Evolutionary conservation across 2,329 filamentous ascomycete species (phyloP).

Genomic region (Pseudogymnoascus destructans): DNA sequence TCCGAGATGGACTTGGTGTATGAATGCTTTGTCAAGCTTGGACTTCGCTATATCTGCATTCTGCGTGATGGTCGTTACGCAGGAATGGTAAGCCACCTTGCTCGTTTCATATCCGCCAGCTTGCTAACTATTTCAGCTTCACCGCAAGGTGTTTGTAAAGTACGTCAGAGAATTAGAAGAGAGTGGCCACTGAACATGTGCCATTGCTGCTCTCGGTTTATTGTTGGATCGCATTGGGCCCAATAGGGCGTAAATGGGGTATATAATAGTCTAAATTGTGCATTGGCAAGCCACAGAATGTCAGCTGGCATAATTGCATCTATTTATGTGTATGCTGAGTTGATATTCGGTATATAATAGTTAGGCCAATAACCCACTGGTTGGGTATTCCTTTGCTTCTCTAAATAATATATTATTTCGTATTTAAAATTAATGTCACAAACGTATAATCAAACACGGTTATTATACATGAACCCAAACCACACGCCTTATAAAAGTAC

Average conservation of each 20-base stretch:
- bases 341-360: not conserved
- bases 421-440: not conserved
- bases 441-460: not conserved
- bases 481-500: no score
- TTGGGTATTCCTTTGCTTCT: not conserved
- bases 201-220: not conserved
- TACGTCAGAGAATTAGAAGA: constrained; percentile 78
- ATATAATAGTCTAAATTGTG: not conserved
- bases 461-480: not conserved
- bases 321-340: not conserved
- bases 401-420: not conserved
- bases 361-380: not conserved
- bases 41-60: constrained; percentile 84
- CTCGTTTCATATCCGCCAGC: not conserved
- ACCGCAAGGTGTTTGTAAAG: constrained; percentile 95
- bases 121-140: constrained; percentile 39
- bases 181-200: not conserved
- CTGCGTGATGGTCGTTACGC: constrained; percentile 72
- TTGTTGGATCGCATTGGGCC: not conserved
- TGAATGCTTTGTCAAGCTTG: constrained; percentile 90
- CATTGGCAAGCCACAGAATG: not conserved
- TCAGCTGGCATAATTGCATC: not conserved
- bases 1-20: constrained; percentile 92
- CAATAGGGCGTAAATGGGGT: not conserved
- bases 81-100: constrained; percentile 55